Evolutionary conservation across 2,329 filamentous ascomycete species (phyloP).

Genomic region (Cryphonectria nitschkei): DNA sequence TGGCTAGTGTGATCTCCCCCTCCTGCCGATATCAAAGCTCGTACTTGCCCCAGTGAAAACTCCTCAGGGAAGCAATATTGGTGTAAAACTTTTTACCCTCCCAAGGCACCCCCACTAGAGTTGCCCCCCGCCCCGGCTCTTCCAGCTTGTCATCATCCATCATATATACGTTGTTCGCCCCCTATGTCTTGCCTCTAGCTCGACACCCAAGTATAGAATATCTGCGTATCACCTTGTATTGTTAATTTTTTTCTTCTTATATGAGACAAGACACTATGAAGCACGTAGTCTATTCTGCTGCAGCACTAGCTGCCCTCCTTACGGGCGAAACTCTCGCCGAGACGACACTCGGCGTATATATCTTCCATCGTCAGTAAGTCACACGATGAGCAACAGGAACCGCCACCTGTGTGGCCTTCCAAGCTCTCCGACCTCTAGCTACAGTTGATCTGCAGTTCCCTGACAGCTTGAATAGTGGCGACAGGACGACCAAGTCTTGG

Average conservation of each 20-base stretch:
- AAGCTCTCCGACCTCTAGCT: neutral
- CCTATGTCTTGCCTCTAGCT: neutral
- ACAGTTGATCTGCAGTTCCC: neutral
- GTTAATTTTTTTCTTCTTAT: neutral
- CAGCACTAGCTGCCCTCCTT: constrained; percentile 46
- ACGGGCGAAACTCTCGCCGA: constrained; percentile 50
- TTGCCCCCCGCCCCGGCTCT: neutral
- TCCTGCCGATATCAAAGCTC: neutral
- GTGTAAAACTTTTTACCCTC: neutral
- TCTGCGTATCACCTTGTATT: neutral
- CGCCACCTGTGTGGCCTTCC: neutral
- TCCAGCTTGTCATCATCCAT: neutral
- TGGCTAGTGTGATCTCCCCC: neutral
- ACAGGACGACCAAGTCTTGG: constrained; percentile 78
- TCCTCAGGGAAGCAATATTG: neutral
- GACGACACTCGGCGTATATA: constrained; percentile 78
- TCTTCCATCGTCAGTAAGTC: constrained; percentile 77
- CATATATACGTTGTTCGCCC: constrained; percentile 2
- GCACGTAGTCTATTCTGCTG: constrained; percentile 33
- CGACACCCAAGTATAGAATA: neutral
- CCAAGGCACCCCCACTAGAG: neutral
- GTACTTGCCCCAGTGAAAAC: neutral
- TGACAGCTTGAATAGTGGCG: constrained; percentile 54
- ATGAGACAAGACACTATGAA: constrained; percentile 35
- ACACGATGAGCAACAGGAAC: constrained; percentile 23